Conservation (phyloP, 305 asterid genomes). For the Solanum hybrid region DNA sequence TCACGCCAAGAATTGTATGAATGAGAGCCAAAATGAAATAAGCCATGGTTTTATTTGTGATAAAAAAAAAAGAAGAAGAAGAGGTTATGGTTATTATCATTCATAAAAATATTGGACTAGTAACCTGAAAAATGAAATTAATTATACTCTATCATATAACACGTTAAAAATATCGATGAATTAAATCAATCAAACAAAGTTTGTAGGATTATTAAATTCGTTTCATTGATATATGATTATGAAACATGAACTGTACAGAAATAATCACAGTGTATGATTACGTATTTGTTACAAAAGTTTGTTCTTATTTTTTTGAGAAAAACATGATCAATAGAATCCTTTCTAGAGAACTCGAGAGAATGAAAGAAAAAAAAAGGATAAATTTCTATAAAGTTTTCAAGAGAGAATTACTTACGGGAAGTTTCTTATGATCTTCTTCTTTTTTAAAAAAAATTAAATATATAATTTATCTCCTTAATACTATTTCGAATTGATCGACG, state of each 20-base stretch:
- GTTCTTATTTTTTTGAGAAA: background rate
- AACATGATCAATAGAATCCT: background rate
- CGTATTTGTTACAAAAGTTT: background rate
- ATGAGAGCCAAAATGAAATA: constrained; percentile 21
- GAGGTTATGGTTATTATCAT: background rate
- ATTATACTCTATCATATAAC: background rate
- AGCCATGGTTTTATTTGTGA: background rate
- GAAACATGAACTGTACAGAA: background rate
- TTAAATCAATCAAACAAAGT: background rate
- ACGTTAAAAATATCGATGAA: background rate
- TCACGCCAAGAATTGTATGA: constrained; percentile 27
- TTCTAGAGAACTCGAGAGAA: background rate
- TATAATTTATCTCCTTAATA: background rate
- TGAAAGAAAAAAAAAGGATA: background rate
- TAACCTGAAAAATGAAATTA: background rate
- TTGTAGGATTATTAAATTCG: too few species aligned
- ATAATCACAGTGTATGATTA: background rate
- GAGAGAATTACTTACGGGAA: background rate
- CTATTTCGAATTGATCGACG: background rate
- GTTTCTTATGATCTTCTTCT: background rate
- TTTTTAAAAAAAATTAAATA: too few species aligned
- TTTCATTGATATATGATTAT: background rate
- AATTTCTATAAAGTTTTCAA: background rate
- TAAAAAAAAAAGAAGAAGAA: background rate
- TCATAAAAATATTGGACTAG: background rate